Evolutionary conservation across 805 yeast species (phyloP).

Genomic region (Yamadazyma paraphyllophila): DNA sequence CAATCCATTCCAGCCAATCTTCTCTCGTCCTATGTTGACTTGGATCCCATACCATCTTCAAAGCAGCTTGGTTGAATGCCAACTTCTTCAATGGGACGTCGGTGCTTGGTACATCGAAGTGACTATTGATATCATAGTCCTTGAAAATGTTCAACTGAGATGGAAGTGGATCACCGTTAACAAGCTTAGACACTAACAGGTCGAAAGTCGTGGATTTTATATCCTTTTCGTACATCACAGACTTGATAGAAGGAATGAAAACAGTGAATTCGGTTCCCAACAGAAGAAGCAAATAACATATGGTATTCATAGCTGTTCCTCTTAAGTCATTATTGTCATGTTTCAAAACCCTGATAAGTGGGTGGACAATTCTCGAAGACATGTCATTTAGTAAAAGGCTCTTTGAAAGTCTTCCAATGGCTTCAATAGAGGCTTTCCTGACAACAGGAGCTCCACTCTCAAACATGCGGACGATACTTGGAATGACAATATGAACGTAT

Average conservation of each 20-base stretch:
- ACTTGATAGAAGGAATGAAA: slow-evolving; percentile 79
- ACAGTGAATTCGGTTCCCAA: slow-evolving; percentile 82
- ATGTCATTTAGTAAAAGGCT: slow-evolving; percentile 74
- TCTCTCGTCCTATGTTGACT: slow-evolving; percentile 84
- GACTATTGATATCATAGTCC: slow-evolving; percentile 45
- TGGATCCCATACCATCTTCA: slow-evolving; percentile 90
- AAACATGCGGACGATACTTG: slow-evolving; percentile 76
- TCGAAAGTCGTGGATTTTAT: slow-evolving; percentile 76
- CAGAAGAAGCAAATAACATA: slow-evolving; percentile 75
- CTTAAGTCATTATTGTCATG: slow-evolving; percentile 57
- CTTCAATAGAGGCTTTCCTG: slow-evolving; percentile 71
- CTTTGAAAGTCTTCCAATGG: slow-evolving; percentile 78
- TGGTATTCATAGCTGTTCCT: slow-evolving; percentile 68
- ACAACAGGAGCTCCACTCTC: slow-evolving; percentile 65
- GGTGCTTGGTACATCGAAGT: slow-evolving; percentile 54
- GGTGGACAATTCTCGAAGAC: slow-evolving; percentile 88
- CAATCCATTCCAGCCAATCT: slow-evolving; percentile 98
- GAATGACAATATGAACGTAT: slow-evolving; percentile 81
- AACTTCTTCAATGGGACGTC: slow-evolving; percentile 72
- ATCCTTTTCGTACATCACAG: slow-evolving; percentile 57
- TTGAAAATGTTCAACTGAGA: slow-evolving; percentile 68
- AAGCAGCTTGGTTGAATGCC: slow-evolving; percentile 60
- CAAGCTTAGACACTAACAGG: slow-evolving; percentile 70
- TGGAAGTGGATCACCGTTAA: slow-evolving; percentile 86
- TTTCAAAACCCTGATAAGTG: slow-evolving; percentile 66